Base-by-base conservation (phyloP, 495 filamentous ascomycete genomes). In the Penicillium goetzii region DNA sequence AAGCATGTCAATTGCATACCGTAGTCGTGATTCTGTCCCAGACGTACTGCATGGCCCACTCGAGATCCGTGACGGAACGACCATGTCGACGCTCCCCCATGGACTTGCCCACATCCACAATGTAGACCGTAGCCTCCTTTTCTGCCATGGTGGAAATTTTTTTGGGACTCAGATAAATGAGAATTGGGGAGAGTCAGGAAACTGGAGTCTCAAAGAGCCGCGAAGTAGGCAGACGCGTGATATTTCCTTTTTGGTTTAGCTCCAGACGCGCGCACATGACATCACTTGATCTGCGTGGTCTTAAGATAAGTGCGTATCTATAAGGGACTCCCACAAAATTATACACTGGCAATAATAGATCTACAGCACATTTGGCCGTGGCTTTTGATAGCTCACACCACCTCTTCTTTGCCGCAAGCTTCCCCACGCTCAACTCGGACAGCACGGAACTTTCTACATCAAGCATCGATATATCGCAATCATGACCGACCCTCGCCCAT, bases 21-120 rank as follows among this genome's bases (percentile, higher is more conserved):
- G 91, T 96, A 23, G 84, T 87, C 1, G 91, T 91, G 67, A 98
- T 96, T 68, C 88, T 92, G 75, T 97, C 95, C 95, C 95, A 99
- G 53, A 99, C 86, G 81, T 97, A 99, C 59, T 86, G 86, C 90
- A 98, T 89, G 21, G 88, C 84, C 83, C 86, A 98, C 59, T 97
- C 91, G 4, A 98, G 86, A 76, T 98, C 91, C 17, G 91, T 89
- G 70, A 93, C 83, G 8, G 75, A 68, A 54, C 96, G 87, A n/a
- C 88, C 92, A 80, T 88, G 81, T 63, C 85, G 84, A 62, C 81
- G 85, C 69, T 91, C 80, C 50, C 85, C 89, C 91, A 97, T 98
- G 21, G 95, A 91, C 64, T 75, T 77, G 54, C 91, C 93, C 26
- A 96, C 81, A 74, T 98, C 94, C 53, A 99, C 75, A 68, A 98